Conservation (phyloP, 1,139 yeast species). For the Sugiyamaella neomexicana region DNA sequence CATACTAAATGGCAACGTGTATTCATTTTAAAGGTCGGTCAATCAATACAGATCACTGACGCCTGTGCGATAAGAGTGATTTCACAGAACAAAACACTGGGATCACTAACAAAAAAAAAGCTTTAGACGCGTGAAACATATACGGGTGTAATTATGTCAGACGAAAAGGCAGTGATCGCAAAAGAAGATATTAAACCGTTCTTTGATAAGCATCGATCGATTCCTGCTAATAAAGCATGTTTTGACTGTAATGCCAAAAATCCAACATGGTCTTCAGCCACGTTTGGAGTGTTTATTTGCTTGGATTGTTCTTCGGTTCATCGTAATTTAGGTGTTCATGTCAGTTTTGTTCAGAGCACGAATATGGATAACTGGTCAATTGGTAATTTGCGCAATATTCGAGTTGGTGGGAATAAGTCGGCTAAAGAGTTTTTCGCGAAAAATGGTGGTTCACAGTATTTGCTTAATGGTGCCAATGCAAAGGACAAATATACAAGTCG, state of each 20-base stretch:
- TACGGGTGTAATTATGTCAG: slow-evolving; percentile 36
- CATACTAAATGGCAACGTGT: slow-evolving; percentile 1
- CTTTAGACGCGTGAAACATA: neutral
- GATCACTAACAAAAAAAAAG: neutral
- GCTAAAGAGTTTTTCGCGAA: slow-evolving; percentile 81
- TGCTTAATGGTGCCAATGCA: slow-evolving; percentile 60
- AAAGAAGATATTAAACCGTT: slow-evolving; percentile 63
- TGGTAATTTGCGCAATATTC: slow-evolving; percentile 83
- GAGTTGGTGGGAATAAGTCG: slow-evolving; percentile 85
- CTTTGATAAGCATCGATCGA: slow-evolving; percentile 58
- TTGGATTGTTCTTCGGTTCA: slow-evolving; percentile 96
- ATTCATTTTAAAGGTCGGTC: neutral
- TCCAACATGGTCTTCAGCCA: slow-evolving; percentile 98
- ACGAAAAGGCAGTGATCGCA: slow-evolving; percentile 51
- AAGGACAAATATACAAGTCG: slow-evolving; percentile 76
- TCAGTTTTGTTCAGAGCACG: slow-evolving; percentile 90
- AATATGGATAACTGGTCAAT: slow-evolving; percentile 93
- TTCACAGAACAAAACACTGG: neutral
- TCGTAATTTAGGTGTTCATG: slow-evolving; percentile 93
- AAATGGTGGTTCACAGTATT: slow-evolving; percentile 77
- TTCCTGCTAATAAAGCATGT: slow-evolving; percentile 73
- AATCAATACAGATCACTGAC: neutral
- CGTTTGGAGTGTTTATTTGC: slow-evolving; percentile 90
- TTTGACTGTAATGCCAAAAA: slow-evolving; percentile 92
- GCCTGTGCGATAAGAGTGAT: neutral